Evolutionary conservation across 306 rosid species (phyloP).

Genomic region (Betula pendula): DNA sequence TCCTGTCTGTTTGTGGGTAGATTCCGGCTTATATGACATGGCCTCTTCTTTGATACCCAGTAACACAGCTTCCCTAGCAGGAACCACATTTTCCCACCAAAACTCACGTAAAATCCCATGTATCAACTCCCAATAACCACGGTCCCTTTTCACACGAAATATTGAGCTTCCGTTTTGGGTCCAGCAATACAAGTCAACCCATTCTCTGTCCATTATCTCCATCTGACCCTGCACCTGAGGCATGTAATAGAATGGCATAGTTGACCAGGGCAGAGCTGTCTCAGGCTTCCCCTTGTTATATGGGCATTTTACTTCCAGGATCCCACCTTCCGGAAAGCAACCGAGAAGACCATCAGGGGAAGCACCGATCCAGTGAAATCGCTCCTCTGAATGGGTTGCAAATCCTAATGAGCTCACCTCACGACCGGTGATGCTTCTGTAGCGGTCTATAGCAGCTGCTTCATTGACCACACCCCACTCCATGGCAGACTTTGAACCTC

Average conservation of each 20-base stretch:
- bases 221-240: slow-evolving; percentile 97
- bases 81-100: slow-evolving; percentile 97
- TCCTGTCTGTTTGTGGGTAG: slow-evolving; percentile 79
- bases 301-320: slow-evolving; percentile 95
- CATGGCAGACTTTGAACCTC: slow-evolving; percentile 63
- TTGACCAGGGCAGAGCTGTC: slow-evolving; percentile 79
- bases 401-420: slow-evolving; percentile 76
- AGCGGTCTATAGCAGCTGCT: slow-evolving; percentile 67
- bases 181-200: slow-evolving; percentile 96
- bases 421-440: slow-evolving; percentile 70
- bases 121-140: slow-evolving; percentile 73
- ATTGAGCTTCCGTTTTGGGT: slow-evolving; percentile 88
- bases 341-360: slow-evolving; percentile 92
- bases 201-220: slow-evolving; percentile 90
- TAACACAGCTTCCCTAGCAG: slow-evolving; percentile 70
- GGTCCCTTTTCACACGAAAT: slow-evolving; percentile 69
- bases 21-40: slow-evolving; percentile 52
- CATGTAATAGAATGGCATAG: slow-evolving; percentile 92
- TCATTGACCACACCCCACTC: slow-evolving; percentile 92
- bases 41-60: slow-evolving; percentile 62
- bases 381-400: slow-evolving; percentile 63
- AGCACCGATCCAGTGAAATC: slow-evolving; percentile 81
- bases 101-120: slow-evolving; percentile 72
- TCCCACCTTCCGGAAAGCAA: slow-evolving; percentile 60
- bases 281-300: slow-evolving; percentile 96